A percentile compares a stretch with the other conserved stretches of the same genome.
phyloP scores from a whole-genome alignment of 306 rosid species.

The Trichosanthes truncata region DNA sequence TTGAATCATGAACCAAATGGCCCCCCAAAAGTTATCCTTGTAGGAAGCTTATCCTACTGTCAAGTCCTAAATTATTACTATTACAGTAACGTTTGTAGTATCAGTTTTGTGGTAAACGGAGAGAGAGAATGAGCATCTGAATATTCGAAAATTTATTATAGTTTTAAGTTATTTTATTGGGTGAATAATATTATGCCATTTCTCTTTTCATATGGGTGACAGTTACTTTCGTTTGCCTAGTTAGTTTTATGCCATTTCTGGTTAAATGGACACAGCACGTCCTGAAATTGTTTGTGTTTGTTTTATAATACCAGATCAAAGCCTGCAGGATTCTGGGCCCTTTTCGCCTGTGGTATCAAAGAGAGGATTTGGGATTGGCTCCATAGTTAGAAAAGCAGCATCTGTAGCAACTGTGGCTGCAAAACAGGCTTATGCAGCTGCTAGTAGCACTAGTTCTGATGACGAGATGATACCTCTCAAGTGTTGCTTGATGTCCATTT shows the following conservation, averaged over 20 bases:
- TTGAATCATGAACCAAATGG: neutral
- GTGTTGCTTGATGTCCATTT: conserved; percentile 90
- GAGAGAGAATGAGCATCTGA: neutral
- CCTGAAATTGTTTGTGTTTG: conserved; percentile 2
- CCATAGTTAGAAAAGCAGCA: conserved; percentile 81
- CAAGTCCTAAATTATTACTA: neutral
- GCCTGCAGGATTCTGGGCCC: conserved; percentile 67
- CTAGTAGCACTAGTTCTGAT: conserved; percentile 47
- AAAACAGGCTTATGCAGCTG: conserved; percentile 83
- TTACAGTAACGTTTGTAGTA: neutral
- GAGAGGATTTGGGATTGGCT: conserved; percentile 71
- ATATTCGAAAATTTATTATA: neutral
- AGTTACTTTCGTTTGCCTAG: neutral
- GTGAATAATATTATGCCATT: neutral
- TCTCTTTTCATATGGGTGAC: neutral
- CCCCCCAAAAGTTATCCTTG: neutral
- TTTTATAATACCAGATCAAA: conserved; percentile 64
- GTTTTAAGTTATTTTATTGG: neutral
- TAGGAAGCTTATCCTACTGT: neutral
- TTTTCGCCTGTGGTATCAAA: conserved; percentile 74
- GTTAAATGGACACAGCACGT: neutral
- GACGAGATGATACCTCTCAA: conserved; percentile 83
- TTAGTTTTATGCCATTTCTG: neutral
- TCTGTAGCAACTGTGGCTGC: conserved; percentile 83
- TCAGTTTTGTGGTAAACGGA: neutral